phyloP scores from a whole-genome alignment of 768 basidiomycete genomes.

The Leccinum boreale region DNA sequence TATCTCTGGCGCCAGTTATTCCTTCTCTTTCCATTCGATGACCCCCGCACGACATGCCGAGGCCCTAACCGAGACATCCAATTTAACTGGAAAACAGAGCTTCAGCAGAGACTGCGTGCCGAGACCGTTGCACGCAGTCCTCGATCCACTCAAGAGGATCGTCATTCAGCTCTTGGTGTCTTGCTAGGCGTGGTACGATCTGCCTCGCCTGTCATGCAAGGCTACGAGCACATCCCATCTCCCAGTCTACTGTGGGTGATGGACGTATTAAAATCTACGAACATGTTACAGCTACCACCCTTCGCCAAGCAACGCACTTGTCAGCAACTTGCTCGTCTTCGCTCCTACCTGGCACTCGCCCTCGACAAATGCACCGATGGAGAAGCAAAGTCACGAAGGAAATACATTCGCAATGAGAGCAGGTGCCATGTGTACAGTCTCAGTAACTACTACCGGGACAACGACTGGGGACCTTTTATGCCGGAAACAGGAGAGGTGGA shows the following conservation, averaged over 20 bases:
- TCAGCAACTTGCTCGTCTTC: slow-evolving; percentile 43
- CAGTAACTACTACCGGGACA: slow-evolving; percentile 49
- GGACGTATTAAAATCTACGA: slow-evolving; percentile 37
- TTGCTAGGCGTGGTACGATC: slow-evolving; percentile 41
- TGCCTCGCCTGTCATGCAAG: slow-evolving; percentile 27
- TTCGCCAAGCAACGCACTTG: slow-evolving; percentile 10
- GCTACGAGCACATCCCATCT: slow-evolving; percentile 30
- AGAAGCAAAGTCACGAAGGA: slow-evolving; percentile 25
- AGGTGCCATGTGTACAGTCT: slow-evolving; percentile 65
- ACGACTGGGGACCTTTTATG: slow-evolving; percentile 58
- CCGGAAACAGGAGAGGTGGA: slow-evolving; percentile 40
- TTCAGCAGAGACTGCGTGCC: slow-evolving; percentile 42
- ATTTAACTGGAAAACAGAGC: slow-evolving; percentile 36
- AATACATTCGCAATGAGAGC: slow-evolving; percentile 41
- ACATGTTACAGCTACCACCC: slow-evolving; percentile 30
- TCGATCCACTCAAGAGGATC: slow-evolving; percentile 25
- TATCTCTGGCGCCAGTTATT: slow-evolving; percentile 71
- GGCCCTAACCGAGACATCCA: slow-evolving; percentile 8
- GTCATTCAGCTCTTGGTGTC: slow-evolving; percentile 35
- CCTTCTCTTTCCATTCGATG: slow-evolving; percentile 57
- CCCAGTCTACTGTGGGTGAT: slow-evolving; percentile 47
- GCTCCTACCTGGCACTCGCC: slow-evolving; percentile 47
- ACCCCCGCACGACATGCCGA: slow-evolving; percentile 43
- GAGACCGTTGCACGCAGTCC: slow-evolving; percentile 28
- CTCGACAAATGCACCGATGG: slow-evolving; percentile 33